phyloP scores from a whole-genome alignment of 2,329 filamentous ascomycete genomes.

The Lachnellula willkommii region DNA sequence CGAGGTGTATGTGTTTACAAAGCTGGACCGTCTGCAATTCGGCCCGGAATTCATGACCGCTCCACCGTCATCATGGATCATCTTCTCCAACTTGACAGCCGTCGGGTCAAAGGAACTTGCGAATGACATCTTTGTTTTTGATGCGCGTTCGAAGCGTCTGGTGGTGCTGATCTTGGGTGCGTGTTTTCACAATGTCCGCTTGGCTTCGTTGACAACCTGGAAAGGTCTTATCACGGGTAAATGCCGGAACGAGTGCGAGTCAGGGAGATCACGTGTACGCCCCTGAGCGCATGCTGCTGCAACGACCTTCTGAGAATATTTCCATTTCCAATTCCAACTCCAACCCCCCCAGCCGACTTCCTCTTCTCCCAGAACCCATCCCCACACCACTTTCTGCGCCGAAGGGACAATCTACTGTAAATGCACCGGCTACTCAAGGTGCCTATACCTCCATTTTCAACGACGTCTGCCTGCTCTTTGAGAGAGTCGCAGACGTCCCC shows the following conservation, averaged over 20 bases:
- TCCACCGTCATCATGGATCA: not conserved
- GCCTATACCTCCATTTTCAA: not conserved
- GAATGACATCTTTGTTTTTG: slow-evolving; percentile 7
- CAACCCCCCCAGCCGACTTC: not conserved
- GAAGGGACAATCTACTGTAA: not conserved
- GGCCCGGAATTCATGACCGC: not conserved
- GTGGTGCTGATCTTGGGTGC: not conserved
- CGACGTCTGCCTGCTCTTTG: not conserved
- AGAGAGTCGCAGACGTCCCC: not conserved
- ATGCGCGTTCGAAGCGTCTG: not conserved
- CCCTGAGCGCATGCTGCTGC: not conserved
- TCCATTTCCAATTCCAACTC: not conserved
- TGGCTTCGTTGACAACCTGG: not conserved
- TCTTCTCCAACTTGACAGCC: slow-evolving; percentile 5
- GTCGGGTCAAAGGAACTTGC: not conserved
- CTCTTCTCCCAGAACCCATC: not conserved
- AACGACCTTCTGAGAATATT: not conserved
- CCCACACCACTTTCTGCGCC: not conserved
- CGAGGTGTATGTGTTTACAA: not conserved
- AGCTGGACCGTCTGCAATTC: not conserved
- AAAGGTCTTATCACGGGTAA: not conserved
- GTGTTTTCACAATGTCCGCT: not conserved
- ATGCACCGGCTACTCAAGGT: not conserved
- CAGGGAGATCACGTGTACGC: not conserved
- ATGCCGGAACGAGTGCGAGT: not conserved